Base-by-base conservation (phyloP, 1,284 basidiomycete species). In the Ceratobasidium sp. region DNA sequence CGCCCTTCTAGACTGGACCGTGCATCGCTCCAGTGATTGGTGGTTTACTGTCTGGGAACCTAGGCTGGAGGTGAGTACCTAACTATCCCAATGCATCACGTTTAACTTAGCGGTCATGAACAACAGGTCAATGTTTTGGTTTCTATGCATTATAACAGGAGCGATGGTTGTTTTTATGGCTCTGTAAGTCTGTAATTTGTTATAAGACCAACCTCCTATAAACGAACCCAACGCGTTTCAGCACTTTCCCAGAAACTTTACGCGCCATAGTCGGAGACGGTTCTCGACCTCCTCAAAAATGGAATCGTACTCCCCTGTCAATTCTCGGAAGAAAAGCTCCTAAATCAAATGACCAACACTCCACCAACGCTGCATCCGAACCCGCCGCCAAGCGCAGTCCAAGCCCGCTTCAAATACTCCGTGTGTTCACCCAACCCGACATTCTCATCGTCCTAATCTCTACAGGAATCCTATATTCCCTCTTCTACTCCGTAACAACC, bases 91-190 rank as follows among this genome's bases (percentile, higher is more conserved):
- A 21, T 5, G 21, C 18, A 13, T 38, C 6, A 21, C 28, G 6
- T 52, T 23, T 75, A 57, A 44, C 0, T 28, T 47, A 8, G 21
- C 35, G 16, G 84, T 0, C 84, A 85, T 43, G 80, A 83, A n/a
- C n/a, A 80, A 84, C 83, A 89, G 91, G 77, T 84, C 90, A 1
- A 91, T 94, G 28, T 94, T 94, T 79, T 94, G 91, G 91, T 91
- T 94, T 77, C 80, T 94, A 8, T 86, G 85, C 70, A 93, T 92
- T 3, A 78, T 86, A 0, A 84, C 89, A 7, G 86, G 83, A 0
- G 75, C 82, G 4, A 89, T 88, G 76, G 82, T 87, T 35, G 47
- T 90, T 6, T 78, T 84, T 41, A 84, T 92, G 75, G 77, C 88
- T 8, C 76, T 87, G 89, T 90, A 76, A 62, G 87, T 83, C 2